Base-by-base conservation (phyloP, 305 asterid species). In the Rubia tinctorum region DNA sequence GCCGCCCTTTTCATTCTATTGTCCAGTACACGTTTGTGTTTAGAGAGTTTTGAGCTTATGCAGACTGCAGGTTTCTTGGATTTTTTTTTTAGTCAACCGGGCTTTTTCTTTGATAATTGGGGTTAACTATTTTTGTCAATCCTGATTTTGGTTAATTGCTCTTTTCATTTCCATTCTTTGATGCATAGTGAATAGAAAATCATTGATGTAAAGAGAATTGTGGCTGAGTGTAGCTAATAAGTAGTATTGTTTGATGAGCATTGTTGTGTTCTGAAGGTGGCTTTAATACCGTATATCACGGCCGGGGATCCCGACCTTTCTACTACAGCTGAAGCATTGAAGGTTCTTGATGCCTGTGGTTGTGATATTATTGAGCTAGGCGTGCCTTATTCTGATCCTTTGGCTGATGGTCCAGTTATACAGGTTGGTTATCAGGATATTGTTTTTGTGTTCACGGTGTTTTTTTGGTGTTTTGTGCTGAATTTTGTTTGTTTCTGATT, bases 401-500 rank as follows among this genome's bases (percentile, higher is more conserved):
- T 94, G 81, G 99, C 98, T 70, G 99, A 94, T 83, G 99, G 99
- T 43, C 97, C 99, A 42, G 97, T 94, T 74, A 91, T 94, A 80
- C 99, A 94, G 96, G 98, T 91, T 43, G 66, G 44, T 11, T 6
- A 43, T 37, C 45, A 25, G 51, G 47, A 45, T 71, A 30, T 47
- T 37, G 20, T 64, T 0, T 20, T 34, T 9, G 10, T 30, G 7
- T 10, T 14, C 5, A 0, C 12, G 73, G 17, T 8, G 18, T 17
- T 7, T 64, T 71, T 59, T 25, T 22, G n/a, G 42, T 53, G 62
- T 72, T 63, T 10, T 64, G 0, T 17, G 58, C 76, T 20, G 17
- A 25, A 30, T 43, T 60, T 6, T 58, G 39, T 53, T 59, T 43
- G 23, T 40, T 72, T 53, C 67, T 45, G 25, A 73, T 61, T 74